These are phyloP conservation scores for Diutina catenulata DNA, from an alignment of 1,139 yeast genomes.

Conservation along the genomic window DNA sequence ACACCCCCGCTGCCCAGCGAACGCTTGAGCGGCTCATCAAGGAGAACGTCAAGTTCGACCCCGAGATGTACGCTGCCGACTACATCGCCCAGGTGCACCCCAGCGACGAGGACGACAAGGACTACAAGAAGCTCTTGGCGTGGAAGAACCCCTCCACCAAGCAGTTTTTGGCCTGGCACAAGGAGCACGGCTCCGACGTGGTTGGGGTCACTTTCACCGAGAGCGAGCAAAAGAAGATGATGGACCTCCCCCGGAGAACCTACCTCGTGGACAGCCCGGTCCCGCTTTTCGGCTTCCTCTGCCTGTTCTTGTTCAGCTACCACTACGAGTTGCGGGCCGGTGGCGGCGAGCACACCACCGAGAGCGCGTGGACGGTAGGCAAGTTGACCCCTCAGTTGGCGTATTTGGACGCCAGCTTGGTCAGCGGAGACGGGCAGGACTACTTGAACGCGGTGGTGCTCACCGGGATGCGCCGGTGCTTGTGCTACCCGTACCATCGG, in stretches of 20 bases:
- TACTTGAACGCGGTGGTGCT: slow-evolving; percentile 41
- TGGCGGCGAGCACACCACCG: slow-evolving; percentile 69
- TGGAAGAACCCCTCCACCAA: slow-evolving; percentile 45
- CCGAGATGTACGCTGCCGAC: slow-evolving; percentile 84
- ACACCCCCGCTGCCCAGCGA: slow-evolving; percentile 41
- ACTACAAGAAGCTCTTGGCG: slow-evolving; percentile 36
- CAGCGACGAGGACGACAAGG: slow-evolving; percentile 35
- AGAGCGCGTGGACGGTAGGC: slow-evolving; percentile 92
- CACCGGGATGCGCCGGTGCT: slow-evolving; percentile 58
- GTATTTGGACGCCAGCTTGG: slow-evolving; percentile 49
- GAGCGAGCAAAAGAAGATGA: slow-evolving; percentile 55
- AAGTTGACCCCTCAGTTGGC: slow-evolving; percentile 70
- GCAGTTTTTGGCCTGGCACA: slow-evolving; percentile 38
- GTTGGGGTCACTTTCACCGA: slow-evolving; percentile 41
- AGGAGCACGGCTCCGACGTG: slow-evolving; percentile 18
- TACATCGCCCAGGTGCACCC: slow-evolving; percentile 49
- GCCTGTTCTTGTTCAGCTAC: slow-evolving; percentile 61
- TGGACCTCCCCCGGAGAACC: slow-evolving; percentile 51
- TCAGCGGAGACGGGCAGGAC: slow-evolving; percentile 19
- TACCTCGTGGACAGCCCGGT: slow-evolving; percentile 44
- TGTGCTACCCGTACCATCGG: slow-evolving; percentile 73
- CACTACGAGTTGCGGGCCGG: slow-evolving; percentile 67
- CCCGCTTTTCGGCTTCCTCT: slow-evolving; percentile 44
- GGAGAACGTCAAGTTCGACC: slow-evolving; percentile 74
- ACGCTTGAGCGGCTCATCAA: slow-evolving; percentile 51